Base-by-base conservation (phyloP, 2,329 filamentous ascomycete genomes). In the Penicillium brasilianum region DNA sequence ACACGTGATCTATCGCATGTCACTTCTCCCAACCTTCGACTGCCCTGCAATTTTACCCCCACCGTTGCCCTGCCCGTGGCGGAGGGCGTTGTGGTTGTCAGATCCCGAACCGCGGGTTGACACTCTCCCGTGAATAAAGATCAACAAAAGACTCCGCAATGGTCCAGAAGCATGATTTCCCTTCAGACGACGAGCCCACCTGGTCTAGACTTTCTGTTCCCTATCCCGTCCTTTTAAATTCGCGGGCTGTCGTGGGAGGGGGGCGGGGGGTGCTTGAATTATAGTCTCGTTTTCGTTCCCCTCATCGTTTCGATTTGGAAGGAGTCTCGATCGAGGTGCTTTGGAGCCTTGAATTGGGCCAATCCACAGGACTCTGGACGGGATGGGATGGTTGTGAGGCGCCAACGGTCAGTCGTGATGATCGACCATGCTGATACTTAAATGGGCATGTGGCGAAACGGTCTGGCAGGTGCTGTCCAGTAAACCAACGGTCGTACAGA, bases 121-220 rank as follows among this genome's bases (percentile, higher is more conserved):
- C 57, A 48, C 25, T 5, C 39, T 39, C 54, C 57, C 50, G 37
- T 36, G 57, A 63, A 61, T 63, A 49, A 60, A 46, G 62, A 65
- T 61, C 60, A 64, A 55, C 37, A 18, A 7, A 7, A 1, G 62
- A 61, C 64, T 65, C 62, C 62, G 62, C 62, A 64, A 62, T 50
- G 62, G 64, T 62, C 64, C 57, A 58, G 61, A 64, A 57, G 52
- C 44, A 22, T 13, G 3, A 28, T 28, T 34, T 9, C 39, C 62
- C 48, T 28, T 28, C 7, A 18, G 11, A 53, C 25, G 43, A 13
- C 25, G 25, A 28, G 25, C 30, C 18, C 58, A 20, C 34, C 7
- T 6, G 25, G 51, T 52, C 44, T 48, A 28, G 14, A 50, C 55
- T 54, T 48, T 46, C 16, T 16, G 2, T 3, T 41, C 16, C 9